A percentile compares a stretch with the other conserved stretches of the same genome.
phyloP scores from a whole-genome alignment of 352 stramenopile species.

The Pythium rhizo-oryzae region DNA sequence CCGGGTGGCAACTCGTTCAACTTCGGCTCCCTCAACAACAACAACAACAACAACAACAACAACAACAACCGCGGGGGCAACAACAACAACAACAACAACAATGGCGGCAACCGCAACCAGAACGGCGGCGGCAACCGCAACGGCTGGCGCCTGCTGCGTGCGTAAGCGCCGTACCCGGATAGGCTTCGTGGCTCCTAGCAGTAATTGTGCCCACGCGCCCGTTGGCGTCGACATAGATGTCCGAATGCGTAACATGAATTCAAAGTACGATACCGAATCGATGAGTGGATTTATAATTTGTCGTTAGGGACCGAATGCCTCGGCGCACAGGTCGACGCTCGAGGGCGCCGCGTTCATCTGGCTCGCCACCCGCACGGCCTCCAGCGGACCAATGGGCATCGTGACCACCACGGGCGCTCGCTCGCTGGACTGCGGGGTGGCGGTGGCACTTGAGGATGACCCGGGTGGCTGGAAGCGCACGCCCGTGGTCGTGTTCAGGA shows the following conservation, averaged over 20 bases:
- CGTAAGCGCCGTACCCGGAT: too few relatives aligned
- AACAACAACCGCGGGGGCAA: conserved; percentile 4
- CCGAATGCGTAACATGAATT: neutral
- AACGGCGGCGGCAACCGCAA: neutral
- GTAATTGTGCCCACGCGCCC: too few relatives aligned
- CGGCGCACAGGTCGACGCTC: conserved; percentile 9
- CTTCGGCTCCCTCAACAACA: conserved; percentile 8
- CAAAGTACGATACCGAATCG: neutral
- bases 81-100: conserved; percentile 16
- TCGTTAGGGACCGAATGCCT: conserved; percentile 10
- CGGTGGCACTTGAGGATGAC: neutral
- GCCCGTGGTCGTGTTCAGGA: conserved; percentile 27
- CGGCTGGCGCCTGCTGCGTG: conserved; percentile 9
- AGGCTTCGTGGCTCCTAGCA: neutral
- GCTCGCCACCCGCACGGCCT: conserved; percentile 23
- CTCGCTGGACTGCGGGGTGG: conserved; percentile 14
- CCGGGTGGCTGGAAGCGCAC: conserved; percentile 25
- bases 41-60: conserved; percentile 22
- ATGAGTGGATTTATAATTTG: neutral
- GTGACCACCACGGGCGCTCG: conserved; percentile 17
- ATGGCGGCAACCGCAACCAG: too few relatives aligned
- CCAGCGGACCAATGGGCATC: conserved; percentile 20
- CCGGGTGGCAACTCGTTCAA: conserved; percentile 1
- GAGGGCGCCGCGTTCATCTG: conserved; percentile 10
- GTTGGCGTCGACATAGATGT: too few relatives aligned